A percentile compares a stretch with the other conserved stretches of the same genome.
phyloP scores from a whole-genome alignment of 768 basidiomycete genomes.

The Mycena metata region DNA sequence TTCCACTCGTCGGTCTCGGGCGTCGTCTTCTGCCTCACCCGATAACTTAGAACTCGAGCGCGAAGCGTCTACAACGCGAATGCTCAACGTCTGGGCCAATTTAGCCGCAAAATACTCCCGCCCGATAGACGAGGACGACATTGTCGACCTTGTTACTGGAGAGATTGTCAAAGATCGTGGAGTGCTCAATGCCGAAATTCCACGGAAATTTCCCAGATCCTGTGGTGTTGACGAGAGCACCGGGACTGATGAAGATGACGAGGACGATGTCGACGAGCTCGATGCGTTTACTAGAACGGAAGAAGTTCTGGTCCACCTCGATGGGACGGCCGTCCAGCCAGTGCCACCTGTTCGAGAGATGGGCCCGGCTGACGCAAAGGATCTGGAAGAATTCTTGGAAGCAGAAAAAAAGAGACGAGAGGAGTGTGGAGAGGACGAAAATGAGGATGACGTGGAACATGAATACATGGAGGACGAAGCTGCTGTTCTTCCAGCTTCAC shows the following conservation, averaged over 20 bases:
- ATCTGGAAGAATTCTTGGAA: too few relatives aligned
- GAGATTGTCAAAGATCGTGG: slow-evolving; percentile 79
- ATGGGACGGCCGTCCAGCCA: slow-evolving; percentile 34
- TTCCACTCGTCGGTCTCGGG: slow-evolving; percentile 54
- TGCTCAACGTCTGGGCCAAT: slow-evolving; percentile 74
- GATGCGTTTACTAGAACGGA: slow-evolving; percentile 59
- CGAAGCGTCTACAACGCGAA: slow-evolving; percentile 66
- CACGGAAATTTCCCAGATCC: slow-evolving; percentile 67
- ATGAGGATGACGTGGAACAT: neutral
- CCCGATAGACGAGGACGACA: slow-evolving; percentile 83
- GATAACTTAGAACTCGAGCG: slow-evolving; percentile 67
- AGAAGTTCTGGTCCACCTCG: slow-evolving; percentile 43
- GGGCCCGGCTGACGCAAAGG: slow-evolving; percentile 69
- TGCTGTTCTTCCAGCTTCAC: neutral
- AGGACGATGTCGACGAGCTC: slow-evolving; percentile 72
- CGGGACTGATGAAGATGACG: slow-evolving; percentile 53
- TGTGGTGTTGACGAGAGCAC: slow-evolving; percentile 49
- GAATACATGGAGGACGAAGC: too few relatives aligned
- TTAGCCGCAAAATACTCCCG: slow-evolving; percentile 78
- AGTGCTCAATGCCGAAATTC: slow-evolving; percentile 60
- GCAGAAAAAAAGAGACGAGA: slow-evolving; percentile 69
- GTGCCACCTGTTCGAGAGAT: slow-evolving; percentile 59
- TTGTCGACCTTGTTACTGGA: slow-evolving; percentile 74
- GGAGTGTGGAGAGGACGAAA: slow-evolving; percentile 57
- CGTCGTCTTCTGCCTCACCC: slow-evolving; percentile 55